Evolutionary conservation across 192 early-diverging fungal species (phyloP), one percentile per base, ranked within the genome.

Genomic region (Chytriomyces sp.): DNA sequence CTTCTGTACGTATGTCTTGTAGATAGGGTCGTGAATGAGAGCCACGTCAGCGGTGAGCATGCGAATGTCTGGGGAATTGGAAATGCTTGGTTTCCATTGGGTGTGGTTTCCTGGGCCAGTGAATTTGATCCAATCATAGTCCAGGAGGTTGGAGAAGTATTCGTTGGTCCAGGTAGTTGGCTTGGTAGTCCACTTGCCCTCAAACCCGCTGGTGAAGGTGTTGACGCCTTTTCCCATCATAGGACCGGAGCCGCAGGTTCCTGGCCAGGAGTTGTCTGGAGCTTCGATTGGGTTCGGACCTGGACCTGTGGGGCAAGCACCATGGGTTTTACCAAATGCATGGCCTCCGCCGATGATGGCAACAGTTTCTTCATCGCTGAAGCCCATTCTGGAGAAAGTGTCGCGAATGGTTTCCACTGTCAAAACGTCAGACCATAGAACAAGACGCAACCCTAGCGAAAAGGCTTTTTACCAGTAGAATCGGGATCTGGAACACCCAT

Each of bases 101-200:
- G 61, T 37, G 39, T 64, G 5, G 10, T 70, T 75, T 3, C 63
- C 78, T 8, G 78, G 78, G 25, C 78, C 72, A 0, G 25, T 75
- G 56, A 67, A 64, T 30, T 67, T 7, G 4, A 17, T 32, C 75
- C 76, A 80, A 39, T 80, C 44, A 58, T 31, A 77, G 4, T n/a
- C 34, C 7, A 80, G 53, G 3, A 80, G 72, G 70, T 88, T 89
- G 38, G 84, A 89, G 81, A 82, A 94, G 80, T 86, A 93, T 37
- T 86, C 82, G 82, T 94, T 95, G 56, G 91, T 89, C 79, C 94
- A 93, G 38, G 82, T 66, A 0, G 89, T 93, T n/a, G 94, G 94
- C 14, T 85, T 82, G 40, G 83, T 82, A 53, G 88, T 91, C 94
- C 94, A 95, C n/a, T 91, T 30, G 57, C 92, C 93, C 25, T 93